Evolutionary conservation across 768 basidiomycete species (phyloP), one percentile per base, ranked within the genome.

Genomic region (Russula olivacea): DNA sequence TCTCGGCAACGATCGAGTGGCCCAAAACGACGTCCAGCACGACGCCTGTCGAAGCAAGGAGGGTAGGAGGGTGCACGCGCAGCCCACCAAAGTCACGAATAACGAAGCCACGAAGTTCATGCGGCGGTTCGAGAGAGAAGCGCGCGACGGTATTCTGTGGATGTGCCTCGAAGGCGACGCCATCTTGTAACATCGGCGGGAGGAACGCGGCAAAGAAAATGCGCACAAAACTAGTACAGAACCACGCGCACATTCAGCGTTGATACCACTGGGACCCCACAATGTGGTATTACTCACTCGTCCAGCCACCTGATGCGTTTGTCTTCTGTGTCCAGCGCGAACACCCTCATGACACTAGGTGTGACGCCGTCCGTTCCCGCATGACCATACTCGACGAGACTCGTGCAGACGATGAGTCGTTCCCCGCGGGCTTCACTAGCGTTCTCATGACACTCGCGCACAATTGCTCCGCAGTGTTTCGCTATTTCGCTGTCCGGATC

Each of bases 81-180:
- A 85, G 69, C 1, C 83, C 83, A 25, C 82, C 83, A 70, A 83
- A 83, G 63, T 85, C 83, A 28, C 83, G 79, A 34, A 85, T 76
- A 63, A 83, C 76, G 71, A 85, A 83, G 0, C 82, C 83, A 40
- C 76, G 78, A 3, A 83, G 69, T 55, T 79, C 78, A 58, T 80
- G 79, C 4, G 82, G 65, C 14, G 55, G 79, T 28, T 73, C 62
- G 4, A 79, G 65, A 61, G 80, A 78, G 64, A 83, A 84, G 1
- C 82, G 77, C 7, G 81, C 81, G 9, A 85, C 72, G 62, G 81
- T 83, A 64, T 85, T 84, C 70, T 85, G 83, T 1, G 81, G 81
- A 68, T 85, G 83, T 54, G 78, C 80, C 69, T 85, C 82, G 66
- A 85, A 83, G 1, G 79, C 82, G 4, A 85, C 81, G 8, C 83